Conservation (phyloP, 176 grass and related monocot species). For the Ampelocalamus luodianensis region DNA sequence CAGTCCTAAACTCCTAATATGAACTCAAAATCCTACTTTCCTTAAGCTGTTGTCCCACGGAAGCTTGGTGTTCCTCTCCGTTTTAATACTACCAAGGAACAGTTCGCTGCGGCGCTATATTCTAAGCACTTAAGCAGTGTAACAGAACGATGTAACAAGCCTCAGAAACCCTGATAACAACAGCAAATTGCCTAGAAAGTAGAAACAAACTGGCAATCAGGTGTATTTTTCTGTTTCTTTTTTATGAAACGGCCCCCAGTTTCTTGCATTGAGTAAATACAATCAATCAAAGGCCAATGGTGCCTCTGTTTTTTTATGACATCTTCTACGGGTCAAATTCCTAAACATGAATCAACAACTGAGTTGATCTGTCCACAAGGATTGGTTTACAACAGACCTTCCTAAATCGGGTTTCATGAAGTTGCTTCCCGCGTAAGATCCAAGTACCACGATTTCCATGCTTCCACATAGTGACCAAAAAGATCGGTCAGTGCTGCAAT, state of each 20-base stretch:
- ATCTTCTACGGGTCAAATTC: conserved; percentile 30
- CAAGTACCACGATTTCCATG: conserved; percentile 87
- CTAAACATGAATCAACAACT: conserved; percentile 33
- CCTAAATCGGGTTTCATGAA: conserved; percentile 25
- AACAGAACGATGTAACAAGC: background rate
- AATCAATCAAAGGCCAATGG: conserved; percentile 21
- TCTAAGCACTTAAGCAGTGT: too few species aligned
- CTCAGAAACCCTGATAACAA: background rate
- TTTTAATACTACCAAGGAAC: too few species aligned
- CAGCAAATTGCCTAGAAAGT: background rate
- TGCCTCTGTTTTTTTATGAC: conserved; percentile 35
- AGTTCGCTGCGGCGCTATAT: too few species aligned
- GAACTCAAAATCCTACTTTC: too few species aligned
- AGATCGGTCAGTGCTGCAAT: conserved; percentile 79
- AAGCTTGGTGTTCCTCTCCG: too few species aligned
- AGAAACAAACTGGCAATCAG: background rate
- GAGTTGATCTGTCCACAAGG: conserved; percentile 43
- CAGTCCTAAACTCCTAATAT: too few species aligned
- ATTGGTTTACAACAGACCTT: conserved; percentile 28
- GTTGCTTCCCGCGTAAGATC: conserved; percentile 48
- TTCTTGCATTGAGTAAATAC: conserved; percentile 54
- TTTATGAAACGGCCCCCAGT: background rate
- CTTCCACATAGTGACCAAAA: conserved; percentile 85
- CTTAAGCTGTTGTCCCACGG: too few species aligned
- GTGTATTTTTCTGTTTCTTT: conserved; percentile 18